Evolutionary conservation across 305 asterid genomes (phyloP).

Genomic region (Fraxinus latifolia): DNA sequence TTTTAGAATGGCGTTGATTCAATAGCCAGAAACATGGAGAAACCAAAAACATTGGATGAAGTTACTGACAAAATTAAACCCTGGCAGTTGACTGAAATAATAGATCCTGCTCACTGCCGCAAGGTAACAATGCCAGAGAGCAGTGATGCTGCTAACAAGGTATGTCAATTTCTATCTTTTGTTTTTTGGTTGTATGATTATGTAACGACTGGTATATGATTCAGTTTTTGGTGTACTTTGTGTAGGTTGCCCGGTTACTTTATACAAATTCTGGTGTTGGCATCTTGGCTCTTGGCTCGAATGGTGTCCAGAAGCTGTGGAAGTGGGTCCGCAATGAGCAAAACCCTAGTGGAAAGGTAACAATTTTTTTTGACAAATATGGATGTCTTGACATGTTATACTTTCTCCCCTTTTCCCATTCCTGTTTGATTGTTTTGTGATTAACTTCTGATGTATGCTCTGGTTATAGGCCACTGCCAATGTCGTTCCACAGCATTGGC

Average conservation of each 20-base stretch:
- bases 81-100: constrained; percentile 83
- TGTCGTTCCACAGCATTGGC: constrained; percentile 75
- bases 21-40: constrained; percentile 77
- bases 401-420: background rate
- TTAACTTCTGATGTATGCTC: constrained; percentile 29
- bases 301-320: constrained; percentile 75
- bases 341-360: constrained; percentile 74
- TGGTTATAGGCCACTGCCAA: constrained; percentile 66
- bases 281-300: constrained; percentile 66
- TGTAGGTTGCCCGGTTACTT: constrained; percentile 82
- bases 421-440: constrained; percentile 1
- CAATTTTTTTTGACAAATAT: background rate
- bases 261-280: constrained; percentile 77
- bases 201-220: constrained; percentile 13
- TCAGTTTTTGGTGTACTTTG: constrained; percentile 17
- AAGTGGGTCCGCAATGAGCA: constrained; percentile 74
- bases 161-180: constrained; percentile 26
- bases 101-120: constrained; percentile 83
- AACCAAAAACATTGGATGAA: constrained; percentile 76
- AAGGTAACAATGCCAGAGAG: constrained; percentile 87
- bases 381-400: background rate
- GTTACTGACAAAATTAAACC: constrained; percentile 70
- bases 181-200: background rate
- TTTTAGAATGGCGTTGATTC: constrained; percentile 86
- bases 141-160: constrained; percentile 74